phyloP scores from a whole-genome alignment of 2,329 filamentous ascomycete genomes.

The Alternaria incomplexa region DNA sequence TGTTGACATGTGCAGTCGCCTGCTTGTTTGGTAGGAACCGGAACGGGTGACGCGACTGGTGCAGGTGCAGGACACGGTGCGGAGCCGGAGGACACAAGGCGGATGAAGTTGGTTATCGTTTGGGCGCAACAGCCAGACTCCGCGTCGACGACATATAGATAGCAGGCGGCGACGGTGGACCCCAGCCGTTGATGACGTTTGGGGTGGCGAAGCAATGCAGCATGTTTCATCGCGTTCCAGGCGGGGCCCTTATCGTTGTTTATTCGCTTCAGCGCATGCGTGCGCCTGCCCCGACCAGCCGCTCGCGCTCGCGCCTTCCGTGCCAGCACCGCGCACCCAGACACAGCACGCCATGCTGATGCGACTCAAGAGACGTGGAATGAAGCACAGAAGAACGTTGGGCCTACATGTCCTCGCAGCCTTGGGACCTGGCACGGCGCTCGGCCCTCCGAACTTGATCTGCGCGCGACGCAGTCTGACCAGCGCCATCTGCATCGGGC shows the following conservation, averaged over 20 bases:
- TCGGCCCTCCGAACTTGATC: constrained; percentile 28
- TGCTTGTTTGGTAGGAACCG: neutral
- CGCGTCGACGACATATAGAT: constrained; percentile 2
- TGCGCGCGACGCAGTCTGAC: constrained; percentile 16
- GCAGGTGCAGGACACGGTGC: constrained; percentile 11
- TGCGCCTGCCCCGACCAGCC: neutral
- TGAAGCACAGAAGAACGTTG: neutral
- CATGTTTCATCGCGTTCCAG: constrained; percentile 8
- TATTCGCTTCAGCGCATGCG: neutral
- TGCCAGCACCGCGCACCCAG: neutral
- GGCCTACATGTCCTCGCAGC: neutral
- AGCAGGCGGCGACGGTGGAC: neutral
- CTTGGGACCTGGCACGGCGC: neutral
- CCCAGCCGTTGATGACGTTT: constrained; percentile 12
- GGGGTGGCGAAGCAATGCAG: constrained; percentile 8
- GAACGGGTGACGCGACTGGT: constrained; percentile 13
- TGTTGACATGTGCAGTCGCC: neutral
- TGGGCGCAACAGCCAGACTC: neutral
- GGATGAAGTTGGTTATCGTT: neutral
- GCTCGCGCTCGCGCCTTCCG: neutral
- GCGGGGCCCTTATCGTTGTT: constrained; percentile 7
- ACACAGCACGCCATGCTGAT: neutral
- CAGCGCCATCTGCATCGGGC: neutral
- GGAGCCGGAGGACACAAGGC: neutral
- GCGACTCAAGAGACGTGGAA: neutral